Conservation (phyloP, 805 yeast genomes). For the Grigorovia yakushimaensis region DNA sequence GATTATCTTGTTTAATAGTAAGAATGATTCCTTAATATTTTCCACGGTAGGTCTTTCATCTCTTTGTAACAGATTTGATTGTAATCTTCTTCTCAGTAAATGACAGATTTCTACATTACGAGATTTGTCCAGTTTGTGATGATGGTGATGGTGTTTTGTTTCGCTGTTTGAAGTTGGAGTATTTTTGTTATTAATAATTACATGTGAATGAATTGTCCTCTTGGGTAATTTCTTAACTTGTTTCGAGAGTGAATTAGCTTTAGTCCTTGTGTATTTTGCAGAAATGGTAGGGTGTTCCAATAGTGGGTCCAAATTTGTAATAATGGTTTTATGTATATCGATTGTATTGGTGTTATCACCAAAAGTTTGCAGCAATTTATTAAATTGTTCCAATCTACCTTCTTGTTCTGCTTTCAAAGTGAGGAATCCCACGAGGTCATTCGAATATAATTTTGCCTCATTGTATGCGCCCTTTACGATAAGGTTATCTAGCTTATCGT, state of each 20-base stretch:
- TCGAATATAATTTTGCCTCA: not conserved
- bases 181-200: not conserved
- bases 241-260: too few relatives aligned
- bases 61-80: constrained; percentile 25
- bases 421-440: not conserved
- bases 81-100: constrained; percentile 25
- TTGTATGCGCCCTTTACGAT: not conserved
- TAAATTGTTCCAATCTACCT: not conserved
- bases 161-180: not conserved
- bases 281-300: too few relatives aligned
- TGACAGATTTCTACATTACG: constrained; percentile 22
- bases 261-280: too few relatives aligned
- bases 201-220: too few relatives aligned
- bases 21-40: constrained; percentile 21
- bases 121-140: constrained; percentile 17
- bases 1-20: constrained; percentile 18
- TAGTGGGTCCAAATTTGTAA: too few relatives aligned
- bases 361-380: too few relatives aligned
- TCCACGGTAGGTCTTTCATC: constrained; percentile 19
- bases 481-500: not conserved
- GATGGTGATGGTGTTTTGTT: constrained; percentile 6
- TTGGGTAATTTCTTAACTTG: too few relatives aligned
- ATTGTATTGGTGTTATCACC: not conserved
- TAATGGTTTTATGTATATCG: too few relatives aligned
- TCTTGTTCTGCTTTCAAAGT: not conserved